Evolutionary conservation across 2,329 filamentous ascomycete species (phyloP), one percentile per base, ranked within the genome.

Genomic region (Gaeumannomyces tritici): DNA sequence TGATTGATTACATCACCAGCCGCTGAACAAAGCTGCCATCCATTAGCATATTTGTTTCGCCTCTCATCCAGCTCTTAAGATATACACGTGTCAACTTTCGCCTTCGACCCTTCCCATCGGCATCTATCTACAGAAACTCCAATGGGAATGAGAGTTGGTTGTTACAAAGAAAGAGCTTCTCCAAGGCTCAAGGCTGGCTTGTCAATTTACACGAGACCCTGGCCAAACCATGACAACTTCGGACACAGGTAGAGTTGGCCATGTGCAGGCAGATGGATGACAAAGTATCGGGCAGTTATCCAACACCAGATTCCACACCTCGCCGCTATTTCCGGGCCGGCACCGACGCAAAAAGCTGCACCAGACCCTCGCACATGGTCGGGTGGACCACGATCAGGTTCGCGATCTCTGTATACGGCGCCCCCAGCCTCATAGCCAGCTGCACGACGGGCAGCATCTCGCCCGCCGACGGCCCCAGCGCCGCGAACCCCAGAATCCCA

Each of bases 381-480:
- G 66, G 66, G 59, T 67, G 65, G 1, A 59, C 59, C 35, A 67
- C 61, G 21, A 66, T 61, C 31, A 67, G 55, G 56, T 64, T 61
- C 11, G 59, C 57, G 27, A 66, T 62, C 59, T 65, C 64, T 5
- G 55, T 57, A 57, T 65, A 67, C n/a, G 28, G 51, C 42, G 64
- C 47, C 11, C 62, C 62, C 35, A 61, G 61, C 56, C 63, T 65
- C 63, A 66, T 67, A 7, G 65, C 64, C 60, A 66, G 61, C 47
- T 65, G 64, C 27, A 67, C 63, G 13, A 66, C 65, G 7, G 66
- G 64, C 26, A 66, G 59, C 24, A 67, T 29, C 51, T 66, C 66
- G n/a, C 65, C 65, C 28, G 64, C 65, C 3, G 62, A 61, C 7
- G 61, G 27, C 0, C 64, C 65, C 26, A 67, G 42, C 4, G 64